Evolutionary conservation across 768 basidiomycete species (phyloP).

Genomic region (Pholiota conissans): DNA sequence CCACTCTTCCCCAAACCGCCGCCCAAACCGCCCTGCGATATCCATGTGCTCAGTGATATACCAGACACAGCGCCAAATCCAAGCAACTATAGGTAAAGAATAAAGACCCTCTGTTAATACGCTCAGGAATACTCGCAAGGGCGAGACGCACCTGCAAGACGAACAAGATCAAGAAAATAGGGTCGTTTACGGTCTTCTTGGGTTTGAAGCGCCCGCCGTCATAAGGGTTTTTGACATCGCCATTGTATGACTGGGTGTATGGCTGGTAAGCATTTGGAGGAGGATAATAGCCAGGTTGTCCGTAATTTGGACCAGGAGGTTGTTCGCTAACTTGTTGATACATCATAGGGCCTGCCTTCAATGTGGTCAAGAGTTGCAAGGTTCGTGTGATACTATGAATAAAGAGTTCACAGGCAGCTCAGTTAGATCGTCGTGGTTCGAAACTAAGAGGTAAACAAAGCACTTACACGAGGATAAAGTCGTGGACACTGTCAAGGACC

Average conservation of each 20-base stretch:
- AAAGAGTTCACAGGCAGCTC: neutral
- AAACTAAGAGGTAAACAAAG: neutral
- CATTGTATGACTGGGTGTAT: slow-evolving; percentile 6
- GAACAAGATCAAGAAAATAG: slow-evolving; percentile 69
- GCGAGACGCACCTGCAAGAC: slow-evolving; percentile 54
- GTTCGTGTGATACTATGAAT: neutral
- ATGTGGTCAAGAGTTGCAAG: neutral
- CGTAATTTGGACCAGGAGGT: slow-evolving; percentile 40
- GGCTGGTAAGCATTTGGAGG: slow-evolving; percentile 16
- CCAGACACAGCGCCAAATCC: slow-evolving; percentile 72
- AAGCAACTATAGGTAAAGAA: slow-evolving; percentile 42
- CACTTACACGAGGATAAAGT: neutral
- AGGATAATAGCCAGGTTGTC: slow-evolving; percentile 29
- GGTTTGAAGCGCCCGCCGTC: slow-evolving; percentile 65
- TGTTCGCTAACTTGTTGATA: slow-evolving; percentile 25
- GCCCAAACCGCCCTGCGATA: slow-evolving; percentile 63
- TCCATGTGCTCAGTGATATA: slow-evolving; percentile 62
- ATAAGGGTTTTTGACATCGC: slow-evolving; percentile 52
- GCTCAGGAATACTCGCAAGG: neutral
- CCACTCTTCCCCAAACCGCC: slow-evolving; percentile 71
- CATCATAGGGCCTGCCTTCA: slow-evolving; percentile 13
- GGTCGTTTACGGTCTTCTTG: slow-evolving; percentile 72
- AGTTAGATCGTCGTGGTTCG: neutral
- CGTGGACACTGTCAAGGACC: neutral
- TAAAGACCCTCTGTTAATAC: neutral